Conservation (phyloP, 2,329 filamentous ascomycete species). For the Cadophora malorum region DNA sequence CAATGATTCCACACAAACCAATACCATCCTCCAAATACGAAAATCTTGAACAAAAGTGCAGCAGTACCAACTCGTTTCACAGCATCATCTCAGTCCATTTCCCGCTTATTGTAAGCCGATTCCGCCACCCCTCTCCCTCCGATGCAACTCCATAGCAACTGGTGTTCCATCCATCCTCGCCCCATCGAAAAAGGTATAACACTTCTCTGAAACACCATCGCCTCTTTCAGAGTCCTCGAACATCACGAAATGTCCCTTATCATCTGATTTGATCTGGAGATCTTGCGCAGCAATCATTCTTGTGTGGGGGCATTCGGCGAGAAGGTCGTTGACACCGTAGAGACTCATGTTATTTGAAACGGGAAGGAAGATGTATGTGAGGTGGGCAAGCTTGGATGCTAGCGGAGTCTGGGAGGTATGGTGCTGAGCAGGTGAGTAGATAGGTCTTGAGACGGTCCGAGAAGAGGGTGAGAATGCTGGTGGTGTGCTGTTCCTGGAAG, state of each 20-base stretch:
- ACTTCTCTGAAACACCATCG: not conserved
- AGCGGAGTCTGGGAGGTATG: not conserved
- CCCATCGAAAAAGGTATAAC: not conserved
- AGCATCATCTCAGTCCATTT: not conserved
- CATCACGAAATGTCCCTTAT: not conserved
- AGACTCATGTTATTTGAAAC: not conserved
- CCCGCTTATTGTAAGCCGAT: not conserved
- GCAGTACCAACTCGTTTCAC: too few species aligned
- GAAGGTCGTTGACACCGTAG: not conserved
- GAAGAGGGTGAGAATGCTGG: not conserved
- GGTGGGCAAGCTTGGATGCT: not conserved
- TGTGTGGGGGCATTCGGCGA: not conserved
- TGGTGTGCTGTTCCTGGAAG: not conserved
- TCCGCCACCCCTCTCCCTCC: not conserved
- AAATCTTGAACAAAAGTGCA: too few species aligned
- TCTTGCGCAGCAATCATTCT: not conserved
- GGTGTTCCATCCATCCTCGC: not conserved
- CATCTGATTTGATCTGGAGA: not conserved
- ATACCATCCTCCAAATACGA: too few species aligned
- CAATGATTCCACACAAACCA: too few species aligned
- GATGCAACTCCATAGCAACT: not conserved
- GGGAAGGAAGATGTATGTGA: slow-evolving; percentile 4
- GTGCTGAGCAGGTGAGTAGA: not conserved
- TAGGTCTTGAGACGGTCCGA: not conserved
- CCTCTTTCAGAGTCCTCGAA: slow-evolving; percentile 2